These are phyloP conservation scores for Clohesyomyces aquaticus DNA, from an alignment of 495 filamentous ascomycete species.

Conservation along the genomic window DNA sequence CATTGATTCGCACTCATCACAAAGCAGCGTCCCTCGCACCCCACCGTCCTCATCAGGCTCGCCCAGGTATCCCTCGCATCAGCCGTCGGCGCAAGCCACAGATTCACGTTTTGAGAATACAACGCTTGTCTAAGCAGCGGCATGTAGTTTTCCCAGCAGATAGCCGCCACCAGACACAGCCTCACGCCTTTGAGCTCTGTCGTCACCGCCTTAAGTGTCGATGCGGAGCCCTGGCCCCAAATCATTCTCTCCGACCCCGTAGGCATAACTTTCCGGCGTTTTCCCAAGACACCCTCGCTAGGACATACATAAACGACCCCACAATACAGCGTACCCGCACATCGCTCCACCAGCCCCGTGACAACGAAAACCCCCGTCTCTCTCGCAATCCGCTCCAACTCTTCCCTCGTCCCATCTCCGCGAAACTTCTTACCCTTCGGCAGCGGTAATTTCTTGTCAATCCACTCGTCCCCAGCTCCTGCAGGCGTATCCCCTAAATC, in stretches of 20 bases:
- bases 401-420: slow-evolving; percentile 86
- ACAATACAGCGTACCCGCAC: slow-evolving; percentile 85
- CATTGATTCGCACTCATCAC: slow-evolving; percentile 91
- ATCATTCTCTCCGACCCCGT: slow-evolving; percentile 81
- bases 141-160: slow-evolving; percentile 99
- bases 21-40: slow-evolving; percentile 78
- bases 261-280: slow-evolving; percentile 94
- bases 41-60: slow-evolving; percentile 78
- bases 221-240: slow-evolving; percentile 86
- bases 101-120: slow-evolving; percentile 88
- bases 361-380: slow-evolving; percentile 81
- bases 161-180: slow-evolving; percentile 79
- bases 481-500: slow-evolving; percentile 85
- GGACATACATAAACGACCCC: slow-evolving; percentile 83
- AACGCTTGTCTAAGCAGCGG: slow-evolving; percentile 78
- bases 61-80: slow-evolving; percentile 86
- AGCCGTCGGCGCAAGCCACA: slow-evolving; percentile 91
- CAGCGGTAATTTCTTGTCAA: slow-evolving; percentile 62
- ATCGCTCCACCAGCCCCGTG: slow-evolving; percentile 76
- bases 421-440: slow-evolving; percentile 52
- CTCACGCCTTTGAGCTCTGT: slow-evolving; percentile 78
- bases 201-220: slow-evolving; percentile 78
- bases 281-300: slow-evolving; percentile 69
- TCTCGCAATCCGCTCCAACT: slow-evolving; percentile 70
- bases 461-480: slow-evolving; percentile 75